A percentile compares a stretch with the other conserved stretches of the same genome.
Evolutionary conservation across 2,329 filamentous ascomycete species (phyloP).

Genomic region (Cordyceps militaris): DNA sequence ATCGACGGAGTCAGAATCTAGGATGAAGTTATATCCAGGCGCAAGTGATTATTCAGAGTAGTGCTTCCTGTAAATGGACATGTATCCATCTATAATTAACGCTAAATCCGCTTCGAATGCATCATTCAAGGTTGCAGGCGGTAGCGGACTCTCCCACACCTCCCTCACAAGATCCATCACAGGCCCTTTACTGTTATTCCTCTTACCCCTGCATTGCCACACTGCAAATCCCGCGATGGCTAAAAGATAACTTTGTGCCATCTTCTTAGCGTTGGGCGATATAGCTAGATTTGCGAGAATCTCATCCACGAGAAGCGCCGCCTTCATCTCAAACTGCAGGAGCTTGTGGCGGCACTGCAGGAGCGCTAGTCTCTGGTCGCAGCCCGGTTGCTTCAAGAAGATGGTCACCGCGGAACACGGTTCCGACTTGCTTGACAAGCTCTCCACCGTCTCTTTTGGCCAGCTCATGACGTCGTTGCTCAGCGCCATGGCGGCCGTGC

Average conservation of each 20-base stretch:
- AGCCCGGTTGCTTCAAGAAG: not conserved
- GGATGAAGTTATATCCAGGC: no score
- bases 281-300: not conserved
- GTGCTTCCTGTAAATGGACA: not conserved
- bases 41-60: no score
- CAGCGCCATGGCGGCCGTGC: not conserved
- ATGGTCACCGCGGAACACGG: not conserved
- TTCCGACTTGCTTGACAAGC: not conserved
- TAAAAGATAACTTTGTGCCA: not conserved
- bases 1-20: no score
- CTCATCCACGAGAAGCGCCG: not conserved
- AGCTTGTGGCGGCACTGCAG: not conserved
- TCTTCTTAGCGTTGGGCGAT: not conserved
- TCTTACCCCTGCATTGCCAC: not conserved
- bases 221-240: not conserved
- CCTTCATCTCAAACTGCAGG: not conserved
- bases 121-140: constrained; percentile 15
- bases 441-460: not conserved
- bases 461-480: not conserved
- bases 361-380: not conserved
- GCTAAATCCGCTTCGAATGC: constrained; percentile 7
- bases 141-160: constrained; percentile 10
- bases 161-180: not conserved
- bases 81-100: not conserved
- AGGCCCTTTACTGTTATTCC: not conserved